phyloP scores from a whole-genome alignment of 371 early-diverging fungal genomes.

The Rhizomucor pusillus region DNA sequence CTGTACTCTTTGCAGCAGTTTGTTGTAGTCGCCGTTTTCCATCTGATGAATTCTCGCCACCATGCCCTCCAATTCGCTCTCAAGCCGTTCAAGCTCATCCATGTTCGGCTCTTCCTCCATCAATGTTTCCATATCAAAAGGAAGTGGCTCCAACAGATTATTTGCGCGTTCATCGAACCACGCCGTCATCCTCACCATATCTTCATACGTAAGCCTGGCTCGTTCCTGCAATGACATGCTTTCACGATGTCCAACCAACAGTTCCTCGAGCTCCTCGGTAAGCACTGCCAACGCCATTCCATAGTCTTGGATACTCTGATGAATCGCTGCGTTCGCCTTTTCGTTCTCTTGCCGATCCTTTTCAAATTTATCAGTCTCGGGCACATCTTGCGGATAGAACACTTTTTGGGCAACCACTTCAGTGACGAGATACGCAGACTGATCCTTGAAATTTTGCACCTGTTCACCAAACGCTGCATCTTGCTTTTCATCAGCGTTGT shows the following conservation, averaged over 20 bases:
- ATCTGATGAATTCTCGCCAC: slow-evolving; percentile 21
- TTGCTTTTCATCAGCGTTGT: slow-evolving; percentile 12
- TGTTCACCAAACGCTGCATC: slow-evolving; percentile 10
- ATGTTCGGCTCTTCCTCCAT: slow-evolving; percentile 20
- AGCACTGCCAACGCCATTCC: slow-evolving; percentile 21
- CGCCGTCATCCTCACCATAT: slow-evolving; percentile 29
- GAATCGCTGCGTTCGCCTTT: slow-evolving; percentile 16
- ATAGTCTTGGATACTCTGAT: slow-evolving; percentile 14
- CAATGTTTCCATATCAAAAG: slow-evolving; percentile 3
- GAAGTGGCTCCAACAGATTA: slow-evolving; percentile 18
- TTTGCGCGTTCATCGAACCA: slow-evolving; percentile 41
- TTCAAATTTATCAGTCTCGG: slow-evolving; percentile 3
- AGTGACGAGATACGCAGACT: slow-evolving; percentile 32
- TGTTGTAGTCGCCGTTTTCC: slow-evolving; percentile 27
- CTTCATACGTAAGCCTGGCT: slow-evolving; percentile 36
- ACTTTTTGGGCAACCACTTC: slow-evolving; percentile 21
- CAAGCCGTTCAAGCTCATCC: slow-evolving; percentile 24
- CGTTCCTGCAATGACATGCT: slow-evolving; percentile 37
- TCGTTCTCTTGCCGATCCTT: slow-evolving; percentile 11
- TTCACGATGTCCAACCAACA: slow-evolving; percentile 33
- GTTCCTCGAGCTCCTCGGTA: slow-evolving; percentile 30
- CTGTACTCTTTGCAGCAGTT: slow-evolving; percentile 21
- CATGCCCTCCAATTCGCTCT: slow-evolving; percentile 31
- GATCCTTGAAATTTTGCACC: slow-evolving; percentile 34
- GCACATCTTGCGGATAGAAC: slow-evolving; percentile 24